phyloP scores from a whole-genome alignment of 139 green algal species.

The Tetradesmus lagerheimii region DNA sequence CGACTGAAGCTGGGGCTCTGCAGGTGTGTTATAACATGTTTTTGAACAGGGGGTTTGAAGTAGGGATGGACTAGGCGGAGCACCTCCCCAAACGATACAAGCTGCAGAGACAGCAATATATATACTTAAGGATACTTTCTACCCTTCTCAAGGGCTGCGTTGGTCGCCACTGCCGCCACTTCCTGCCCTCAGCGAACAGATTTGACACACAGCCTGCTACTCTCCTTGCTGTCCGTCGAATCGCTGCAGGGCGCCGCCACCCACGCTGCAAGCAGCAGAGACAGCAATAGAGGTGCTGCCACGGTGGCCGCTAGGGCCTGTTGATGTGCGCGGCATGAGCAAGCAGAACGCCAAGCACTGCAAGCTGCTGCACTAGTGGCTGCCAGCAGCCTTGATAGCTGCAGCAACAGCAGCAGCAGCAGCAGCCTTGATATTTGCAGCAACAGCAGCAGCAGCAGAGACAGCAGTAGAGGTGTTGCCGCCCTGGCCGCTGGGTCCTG shows the following conservation, averaged over 20 bases:
- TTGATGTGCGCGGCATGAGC: constrained; percentile 48
- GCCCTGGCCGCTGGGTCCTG: constrained; percentile 61
- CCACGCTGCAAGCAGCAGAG: neutral
- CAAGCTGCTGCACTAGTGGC: constrained; percentile 44
- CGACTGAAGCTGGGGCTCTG: constrained; percentile 55
- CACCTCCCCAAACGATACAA: too few relatives aligned
- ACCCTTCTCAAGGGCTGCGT: too few relatives aligned
- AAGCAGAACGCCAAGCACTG: constrained; percentile 37
- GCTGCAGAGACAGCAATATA: too few relatives aligned
- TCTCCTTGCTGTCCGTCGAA: neutral
- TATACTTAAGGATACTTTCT: too few relatives aligned
- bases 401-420: neutral
- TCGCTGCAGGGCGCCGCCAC: constrained; percentile 12
- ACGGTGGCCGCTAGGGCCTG: constrained; percentile 64
- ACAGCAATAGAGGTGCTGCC: constrained; percentile 58
- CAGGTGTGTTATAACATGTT: neutral
- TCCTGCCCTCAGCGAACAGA: too few relatives aligned
- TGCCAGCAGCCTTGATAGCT: too few relatives aligned
- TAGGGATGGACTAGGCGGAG: too few relatives aligned
- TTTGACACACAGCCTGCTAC: neutral
- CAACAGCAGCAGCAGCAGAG: neutral
- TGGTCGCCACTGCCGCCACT: too few relatives aligned
- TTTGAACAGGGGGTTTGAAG: too few relatives aligned
- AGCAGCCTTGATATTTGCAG: neutral
- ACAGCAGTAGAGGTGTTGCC: constrained; percentile 58